phyloP scores from a whole-genome alignment of 2,329 filamentous ascomycete species.

The Trichoderma sp. region DNA sequence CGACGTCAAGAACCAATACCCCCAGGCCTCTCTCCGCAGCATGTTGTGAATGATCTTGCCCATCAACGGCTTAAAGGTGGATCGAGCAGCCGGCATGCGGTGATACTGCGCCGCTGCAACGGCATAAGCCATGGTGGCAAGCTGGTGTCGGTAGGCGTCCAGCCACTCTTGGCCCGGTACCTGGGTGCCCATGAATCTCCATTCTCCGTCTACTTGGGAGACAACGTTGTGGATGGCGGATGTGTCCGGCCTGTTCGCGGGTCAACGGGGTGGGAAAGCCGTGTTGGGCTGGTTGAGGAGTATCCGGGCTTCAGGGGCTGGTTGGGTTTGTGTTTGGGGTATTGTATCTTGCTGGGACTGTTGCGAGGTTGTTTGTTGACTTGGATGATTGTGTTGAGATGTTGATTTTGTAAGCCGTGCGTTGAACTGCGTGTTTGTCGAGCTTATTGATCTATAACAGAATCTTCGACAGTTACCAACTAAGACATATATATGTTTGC shows the following conservation, averaged over 20 bases:
- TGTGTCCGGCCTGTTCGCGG: background rate
- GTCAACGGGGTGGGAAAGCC: background rate
- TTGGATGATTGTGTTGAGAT: background rate
- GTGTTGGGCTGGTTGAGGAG: background rate
- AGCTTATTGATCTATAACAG: background rate
- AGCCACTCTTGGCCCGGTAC: background rate
- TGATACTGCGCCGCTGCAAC: background rate
- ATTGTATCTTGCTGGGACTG: background rate
- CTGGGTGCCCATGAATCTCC: background rate
- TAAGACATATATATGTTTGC: background rate
- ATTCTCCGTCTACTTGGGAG: background rate
- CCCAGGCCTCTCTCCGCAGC: background rate
- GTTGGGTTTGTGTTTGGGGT: background rate
- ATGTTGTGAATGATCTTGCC: background rate
- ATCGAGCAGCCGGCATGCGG: background rate
- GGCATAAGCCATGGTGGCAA: background rate
- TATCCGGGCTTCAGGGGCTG: background rate
- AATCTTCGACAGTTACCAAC: no score
- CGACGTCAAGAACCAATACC: background rate
- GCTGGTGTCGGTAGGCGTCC: background rate
- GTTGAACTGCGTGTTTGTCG: background rate
- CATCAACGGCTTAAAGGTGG: background rate
- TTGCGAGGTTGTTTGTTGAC: background rate
- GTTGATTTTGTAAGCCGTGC: background rate
- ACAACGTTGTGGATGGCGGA: background rate